These are phyloP conservation scores for Lenwebbia sp. DNA, from an alignment of 345 rosid genomes.

Conservation along the genomic window DNA sequence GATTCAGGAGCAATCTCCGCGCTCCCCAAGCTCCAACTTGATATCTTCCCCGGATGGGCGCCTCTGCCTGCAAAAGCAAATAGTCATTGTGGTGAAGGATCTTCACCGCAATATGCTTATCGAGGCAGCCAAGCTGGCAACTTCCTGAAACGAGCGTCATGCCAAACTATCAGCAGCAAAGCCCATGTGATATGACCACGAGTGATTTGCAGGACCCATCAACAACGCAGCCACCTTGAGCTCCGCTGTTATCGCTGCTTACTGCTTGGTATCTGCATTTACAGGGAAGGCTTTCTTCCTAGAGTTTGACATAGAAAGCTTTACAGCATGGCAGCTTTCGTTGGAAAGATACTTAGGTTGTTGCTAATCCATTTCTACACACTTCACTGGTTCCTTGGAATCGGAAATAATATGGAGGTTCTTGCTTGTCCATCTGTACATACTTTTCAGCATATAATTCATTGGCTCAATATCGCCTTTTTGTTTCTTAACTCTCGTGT, in stretches of 20 bases:
- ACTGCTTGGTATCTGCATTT: background rate
- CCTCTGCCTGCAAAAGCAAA: background rate
- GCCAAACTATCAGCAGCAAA: constrained; percentile 9
- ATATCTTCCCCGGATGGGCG: background rate
- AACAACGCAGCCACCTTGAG: background rate
- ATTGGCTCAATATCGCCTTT: background rate
- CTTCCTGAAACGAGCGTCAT: constrained; percentile 3
- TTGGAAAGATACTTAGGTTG: background rate
- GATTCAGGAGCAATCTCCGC: constrained; percentile 5
- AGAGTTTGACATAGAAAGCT: background rate
- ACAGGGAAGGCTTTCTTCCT: background rate
- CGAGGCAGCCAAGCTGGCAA: background rate
- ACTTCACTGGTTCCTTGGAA: background rate
- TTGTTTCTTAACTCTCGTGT: background rate
- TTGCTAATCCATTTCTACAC: background rate
- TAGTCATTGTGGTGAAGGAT: constrained; percentile 2
- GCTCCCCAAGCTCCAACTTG: too few relatives aligned
- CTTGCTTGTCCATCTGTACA: background rate
- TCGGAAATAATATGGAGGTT: background rate
- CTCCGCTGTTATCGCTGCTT: background rate
- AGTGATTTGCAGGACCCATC: background rate
- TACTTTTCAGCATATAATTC: background rate
- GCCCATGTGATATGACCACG: background rate
- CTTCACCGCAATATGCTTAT: constrained; percentile 11
- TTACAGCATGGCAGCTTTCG: background rate